Evolutionary conservation across 768 basidiomycete species (phyloP).

Genomic region (Suillus americanus): DNA sequence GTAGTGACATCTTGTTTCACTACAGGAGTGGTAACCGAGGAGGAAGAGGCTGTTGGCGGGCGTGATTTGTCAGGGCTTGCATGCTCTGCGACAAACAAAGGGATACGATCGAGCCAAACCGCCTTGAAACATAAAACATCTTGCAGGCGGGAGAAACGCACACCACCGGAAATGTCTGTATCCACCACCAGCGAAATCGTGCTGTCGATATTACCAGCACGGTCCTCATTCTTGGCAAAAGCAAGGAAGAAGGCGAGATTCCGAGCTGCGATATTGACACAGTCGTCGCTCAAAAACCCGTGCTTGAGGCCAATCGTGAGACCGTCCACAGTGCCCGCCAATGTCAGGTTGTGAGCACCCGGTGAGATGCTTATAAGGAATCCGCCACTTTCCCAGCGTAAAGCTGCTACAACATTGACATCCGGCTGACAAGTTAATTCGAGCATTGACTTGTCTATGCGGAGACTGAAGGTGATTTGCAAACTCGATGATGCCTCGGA

Average conservation of each 20-base stretch:
- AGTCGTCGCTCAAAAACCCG: constrained; percentile 82
- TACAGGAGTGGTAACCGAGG: constrained; percentile 10
- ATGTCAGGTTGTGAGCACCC: constrained; percentile 64
- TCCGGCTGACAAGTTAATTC: constrained; percentile 88
- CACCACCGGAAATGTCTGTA: constrained; percentile 77
- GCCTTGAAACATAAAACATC: constrained; percentile 95
- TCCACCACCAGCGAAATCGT: constrained; percentile 78
- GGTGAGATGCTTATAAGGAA: constrained; percentile 81
- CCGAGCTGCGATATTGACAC: constrained; percentile 74
- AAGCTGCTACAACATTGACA: constrained; percentile 85
- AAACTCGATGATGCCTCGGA: constrained; percentile 44
- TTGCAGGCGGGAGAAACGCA: constrained; percentile 84
- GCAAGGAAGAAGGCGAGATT: constrained; percentile 79
- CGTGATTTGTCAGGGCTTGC: constrained; percentile 20
- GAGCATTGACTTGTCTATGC: constrained; percentile 87
- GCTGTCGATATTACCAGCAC: constrained; percentile 37
- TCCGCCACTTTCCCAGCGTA: constrained; percentile 94
- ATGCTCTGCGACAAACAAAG: constrained; percentile 56
- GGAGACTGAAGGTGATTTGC: constrained; percentile 82
- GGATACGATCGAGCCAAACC: constrained; percentile 89
- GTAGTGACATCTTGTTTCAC: constrained; percentile 53
- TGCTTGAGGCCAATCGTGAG: constrained; percentile 81
- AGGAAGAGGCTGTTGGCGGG: constrained; percentile 17
- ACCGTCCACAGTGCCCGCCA: constrained; percentile 80
- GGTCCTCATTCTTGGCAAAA: constrained; percentile 53